Evolutionary conservation across 2,329 filamentous ascomycete species (phyloP).

Genomic region (Microcyclosporella mali): DNA sequence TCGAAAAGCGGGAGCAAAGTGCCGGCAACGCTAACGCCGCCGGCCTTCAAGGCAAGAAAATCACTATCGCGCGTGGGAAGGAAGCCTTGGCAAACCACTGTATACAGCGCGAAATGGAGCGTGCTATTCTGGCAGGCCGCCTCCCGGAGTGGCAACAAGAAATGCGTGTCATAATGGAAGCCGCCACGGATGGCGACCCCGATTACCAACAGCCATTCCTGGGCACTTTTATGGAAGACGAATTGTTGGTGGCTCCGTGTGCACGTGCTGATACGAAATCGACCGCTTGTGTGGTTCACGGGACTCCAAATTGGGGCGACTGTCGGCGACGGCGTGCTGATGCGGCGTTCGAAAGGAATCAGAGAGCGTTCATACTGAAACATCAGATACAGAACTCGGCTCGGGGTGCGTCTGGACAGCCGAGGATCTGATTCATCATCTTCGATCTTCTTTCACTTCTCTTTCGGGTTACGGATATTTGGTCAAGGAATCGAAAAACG

Average conservation of each 20-base stretch:
- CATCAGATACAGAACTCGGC: too few species aligned
- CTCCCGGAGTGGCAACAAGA: slow-evolving; percentile 4
- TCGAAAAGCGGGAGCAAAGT: slow-evolving; percentile 12
- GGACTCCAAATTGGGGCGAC: slow-evolving; percentile 11
- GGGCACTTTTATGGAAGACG: slow-evolving; percentile 9
- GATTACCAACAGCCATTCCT: slow-evolving; percentile 1
- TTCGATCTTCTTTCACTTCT: too few species aligned
- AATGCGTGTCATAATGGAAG: slow-evolving; percentile 4
- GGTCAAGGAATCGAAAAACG: not conserved
- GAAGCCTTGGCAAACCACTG: slow-evolving; percentile 3
- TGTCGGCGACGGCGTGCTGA: slow-evolving; percentile 7
- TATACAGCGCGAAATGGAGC: slow-evolving; percentile 4
- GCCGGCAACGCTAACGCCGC: slow-evolving; percentile 20
- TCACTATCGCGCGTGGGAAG: slow-evolving; percentile 8
- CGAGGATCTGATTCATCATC: too few species aligned
- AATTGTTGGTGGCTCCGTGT: too few species aligned
- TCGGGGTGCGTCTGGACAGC: too few species aligned
- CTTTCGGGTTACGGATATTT: too few species aligned
- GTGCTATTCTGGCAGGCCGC: slow-evolving; percentile 5
- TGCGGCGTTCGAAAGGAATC: not conserved
- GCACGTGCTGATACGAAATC: slow-evolving; percentile 6
- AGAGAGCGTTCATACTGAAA: too few species aligned
- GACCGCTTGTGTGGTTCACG: slow-evolving; percentile 11
- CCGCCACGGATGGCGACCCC: not conserved
- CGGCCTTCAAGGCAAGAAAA: slow-evolving; percentile 14